Conservation (phyloP, 1,284 basidiomycete genomes). For the Ceratobasidium sp. region DNA sequence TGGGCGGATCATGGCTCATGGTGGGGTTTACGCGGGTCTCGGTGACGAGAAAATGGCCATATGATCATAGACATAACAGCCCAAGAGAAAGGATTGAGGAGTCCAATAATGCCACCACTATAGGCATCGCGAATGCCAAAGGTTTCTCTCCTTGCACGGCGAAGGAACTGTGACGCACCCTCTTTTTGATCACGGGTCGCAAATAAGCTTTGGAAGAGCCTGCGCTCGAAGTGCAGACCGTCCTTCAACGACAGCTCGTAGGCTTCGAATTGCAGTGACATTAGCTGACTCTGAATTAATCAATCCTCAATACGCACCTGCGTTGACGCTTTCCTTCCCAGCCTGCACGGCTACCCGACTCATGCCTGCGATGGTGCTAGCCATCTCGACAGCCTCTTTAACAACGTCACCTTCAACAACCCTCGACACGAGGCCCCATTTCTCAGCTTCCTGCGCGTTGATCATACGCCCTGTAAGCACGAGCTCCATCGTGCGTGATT, state of each 20-base stretch:
- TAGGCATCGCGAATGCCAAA: slow-evolving; percentile 14
- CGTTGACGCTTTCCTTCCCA: slow-evolving; percentile 95
- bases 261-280: slow-evolving; percentile 60
- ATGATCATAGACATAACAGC: background rate
- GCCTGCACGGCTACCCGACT: slow-evolving; percentile 88
- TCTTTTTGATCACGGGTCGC: slow-evolving; percentile 98
- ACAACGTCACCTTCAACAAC: slow-evolving; percentile 87
- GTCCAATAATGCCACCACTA: slow-evolving; percentile 14
- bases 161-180: slow-evolving; percentile 62
- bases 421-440: slow-evolving; percentile 86
- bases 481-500: slow-evolving; percentile 96
- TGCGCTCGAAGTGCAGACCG: slow-evolving; percentile 87
- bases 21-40: slow-evolving; percentile 32
- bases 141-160: background rate
- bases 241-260: slow-evolving; percentile 85
- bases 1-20: background rate
- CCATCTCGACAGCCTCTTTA: slow-evolving; percentile 88
- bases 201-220: slow-evolving; percentile 93
- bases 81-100: slow-evolving; percentile 27
- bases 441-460: slow-evolving; percentile 82
- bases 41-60: background rate
- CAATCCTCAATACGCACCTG: slow-evolving; percentile 62
- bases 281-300: background rate
- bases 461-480: slow-evolving; percentile 88
- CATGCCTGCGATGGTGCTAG: slow-evolving; percentile 83